A percentile compares a stretch with the other conserved stretches of the same genome.
Evolutionary conservation across 768 basidiomycete species (phyloP).

Genomic region (Trametes sanguinea): DNA sequence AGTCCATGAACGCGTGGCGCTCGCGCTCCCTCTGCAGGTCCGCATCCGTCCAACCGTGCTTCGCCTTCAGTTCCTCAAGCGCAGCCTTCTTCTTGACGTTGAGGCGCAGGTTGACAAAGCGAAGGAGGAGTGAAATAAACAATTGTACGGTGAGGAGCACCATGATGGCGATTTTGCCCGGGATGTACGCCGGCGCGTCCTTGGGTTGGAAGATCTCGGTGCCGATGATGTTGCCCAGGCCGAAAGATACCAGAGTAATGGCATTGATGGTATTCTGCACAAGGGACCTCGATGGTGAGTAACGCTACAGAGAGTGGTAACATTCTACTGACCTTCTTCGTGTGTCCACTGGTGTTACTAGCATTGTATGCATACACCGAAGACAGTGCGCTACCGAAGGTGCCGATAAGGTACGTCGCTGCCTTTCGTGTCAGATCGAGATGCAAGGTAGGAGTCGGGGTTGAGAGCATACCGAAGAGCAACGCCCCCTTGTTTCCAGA

Average conservation of each 20-base stretch:
- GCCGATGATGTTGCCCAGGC: slow-evolving; percentile 62
- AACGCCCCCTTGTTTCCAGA: slow-evolving; percentile 51
- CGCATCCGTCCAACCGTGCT: slow-evolving; percentile 56
- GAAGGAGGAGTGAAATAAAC: slow-evolving; percentile 47
- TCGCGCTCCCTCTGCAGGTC: slow-evolving; percentile 62
- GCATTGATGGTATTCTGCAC: slow-evolving; percentile 57
- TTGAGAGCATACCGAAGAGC: slow-evolving; percentile 49
- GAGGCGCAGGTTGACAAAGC: slow-evolving; percentile 55
- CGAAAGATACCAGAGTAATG: slow-evolving; percentile 56
- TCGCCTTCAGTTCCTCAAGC: slow-evolving; percentile 47
- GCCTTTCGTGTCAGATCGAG: background rate
- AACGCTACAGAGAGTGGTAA: too few relatives aligned
- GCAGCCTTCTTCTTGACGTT: slow-evolving; percentile 48
- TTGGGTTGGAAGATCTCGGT: slow-evolving; percentile 63
- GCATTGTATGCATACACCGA: slow-evolving; percentile 66
- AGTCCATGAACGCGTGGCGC: slow-evolving; percentile 60
- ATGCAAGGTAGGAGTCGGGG: background rate
- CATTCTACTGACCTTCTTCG: slow-evolving; percentile 50
- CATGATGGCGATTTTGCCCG: slow-evolving; percentile 68
- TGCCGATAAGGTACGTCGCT: slow-evolving; percentile 54
- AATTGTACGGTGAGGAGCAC: slow-evolving; percentile 57
- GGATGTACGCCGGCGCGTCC: slow-evolving; percentile 63
- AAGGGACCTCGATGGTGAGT: too few relatives aligned
- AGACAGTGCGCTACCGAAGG: slow-evolving; percentile 60
- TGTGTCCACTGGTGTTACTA: slow-evolving; percentile 63